Percentiles rank a stretch among this genome's conserved stretches.
These are phyloP conservation scores for Pseudonitzschia multiseries DNA, from an alignment of 108 stramenopile genomes.

Conservation along the genomic window DNA sequence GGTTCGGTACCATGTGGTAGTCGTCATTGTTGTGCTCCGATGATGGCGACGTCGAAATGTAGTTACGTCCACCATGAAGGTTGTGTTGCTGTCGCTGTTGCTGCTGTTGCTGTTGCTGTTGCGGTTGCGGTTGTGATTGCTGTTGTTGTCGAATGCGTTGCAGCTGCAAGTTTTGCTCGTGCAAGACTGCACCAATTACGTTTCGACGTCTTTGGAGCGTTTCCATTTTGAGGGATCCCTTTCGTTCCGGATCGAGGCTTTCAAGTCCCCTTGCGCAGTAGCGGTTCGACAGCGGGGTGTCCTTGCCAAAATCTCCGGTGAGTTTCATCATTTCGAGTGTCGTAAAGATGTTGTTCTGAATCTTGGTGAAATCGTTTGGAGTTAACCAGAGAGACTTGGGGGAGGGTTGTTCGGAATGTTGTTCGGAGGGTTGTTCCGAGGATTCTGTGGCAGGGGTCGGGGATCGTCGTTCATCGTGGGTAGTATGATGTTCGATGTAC, in stretches of 20 bases:
- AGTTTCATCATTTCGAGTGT: constrained; percentile 1
- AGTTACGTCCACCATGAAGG: too few species aligned
- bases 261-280: constrained; percentile 2
- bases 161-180: neutral
- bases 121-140: neutral
- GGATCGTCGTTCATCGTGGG: neutral
- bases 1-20: neutral
- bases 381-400: neutral
- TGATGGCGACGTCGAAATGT: too few species aligned
- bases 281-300: neutral
- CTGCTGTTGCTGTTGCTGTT: neutral
- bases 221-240: neutral
- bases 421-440: neutral
- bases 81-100: neutral
- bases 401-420: neutral
- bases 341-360: neutral
- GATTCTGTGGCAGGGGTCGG: neutral
- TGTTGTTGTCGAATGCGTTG: neutral
- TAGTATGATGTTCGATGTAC: neutral
- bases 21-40: neutral
- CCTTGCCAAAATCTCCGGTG: neutral
- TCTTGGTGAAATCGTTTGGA: neutral
- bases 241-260: neutral
- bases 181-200: neutral
- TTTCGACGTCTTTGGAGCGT: neutral